These are phyloP conservation scores for Beauveria caledonica DNA, from an alignment of 2,329 filamentous ascomycete genomes.

Conservation along the genomic window DNA sequence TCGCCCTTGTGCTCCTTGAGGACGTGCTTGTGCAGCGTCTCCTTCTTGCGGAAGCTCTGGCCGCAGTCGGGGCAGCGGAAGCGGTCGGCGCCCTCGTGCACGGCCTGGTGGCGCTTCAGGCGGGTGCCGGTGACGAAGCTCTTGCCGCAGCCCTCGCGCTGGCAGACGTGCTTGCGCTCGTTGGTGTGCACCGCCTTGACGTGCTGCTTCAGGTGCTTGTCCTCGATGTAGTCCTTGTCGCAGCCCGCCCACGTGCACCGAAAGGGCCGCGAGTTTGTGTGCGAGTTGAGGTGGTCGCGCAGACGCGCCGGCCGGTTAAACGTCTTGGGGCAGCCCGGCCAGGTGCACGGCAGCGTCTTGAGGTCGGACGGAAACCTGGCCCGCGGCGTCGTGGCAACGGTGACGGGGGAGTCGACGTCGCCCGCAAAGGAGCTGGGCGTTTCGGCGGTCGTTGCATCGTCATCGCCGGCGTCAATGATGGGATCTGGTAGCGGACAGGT, in stretches of 20 bases:
- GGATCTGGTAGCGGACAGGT: conserved; percentile 11
- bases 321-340: conserved; percentile 65
- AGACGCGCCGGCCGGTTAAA: conserved; percentile 84
- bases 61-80: conserved; percentile 69
- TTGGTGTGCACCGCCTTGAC: conserved; percentile 72
- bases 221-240: conserved; percentile 75
- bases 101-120: conserved; percentile 67
- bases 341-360: conserved; percentile 71
- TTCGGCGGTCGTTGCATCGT: conserved; percentile 23
- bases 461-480: conserved; percentile 26
- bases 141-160: conserved; percentile 66
- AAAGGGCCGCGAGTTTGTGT: conserved; percentile 78
- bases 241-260: conserved; percentile 63
- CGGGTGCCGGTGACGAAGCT: conserved; percentile 73
- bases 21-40: conserved; percentile 77
- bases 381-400: conserved; percentile 32
- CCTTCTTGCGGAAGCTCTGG: conserved; percentile 77
- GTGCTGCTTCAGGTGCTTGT: conserved; percentile 81
- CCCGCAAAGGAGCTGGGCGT: conserved; percentile 25
- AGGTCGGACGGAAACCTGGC: conserved; percentile 58
- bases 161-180: conserved; percentile 62
- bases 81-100: conserved; percentile 65
- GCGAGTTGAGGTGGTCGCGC: conserved; percentile 71
- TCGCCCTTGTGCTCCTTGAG: conserved; percentile 64
- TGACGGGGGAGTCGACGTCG: conserved; percentile 24